Evolutionary conservation across 352 stramenopile species (phyloP).

Genomic region (Saprolegnia parasitica): DNA sequence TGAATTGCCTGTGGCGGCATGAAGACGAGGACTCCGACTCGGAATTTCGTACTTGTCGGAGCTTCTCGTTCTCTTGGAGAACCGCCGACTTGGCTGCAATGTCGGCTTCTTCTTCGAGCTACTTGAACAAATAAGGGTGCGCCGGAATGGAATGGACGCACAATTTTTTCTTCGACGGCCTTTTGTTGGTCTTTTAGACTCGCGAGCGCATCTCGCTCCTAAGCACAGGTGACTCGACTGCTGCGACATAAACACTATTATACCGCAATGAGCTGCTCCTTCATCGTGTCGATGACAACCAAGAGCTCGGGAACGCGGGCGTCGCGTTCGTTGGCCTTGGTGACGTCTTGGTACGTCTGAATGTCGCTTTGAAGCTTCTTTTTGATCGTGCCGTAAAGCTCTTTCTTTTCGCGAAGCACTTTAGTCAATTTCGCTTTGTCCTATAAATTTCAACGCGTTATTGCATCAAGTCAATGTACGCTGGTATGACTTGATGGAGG

Average conservation of each 20-base stretch:
- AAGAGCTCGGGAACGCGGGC: slow-evolving; percentile 27
- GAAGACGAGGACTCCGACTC: neutral
- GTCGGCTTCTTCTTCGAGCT: slow-evolving; percentile 60
- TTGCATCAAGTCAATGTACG: neutral
- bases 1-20: slow-evolving; percentile 47
- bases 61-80: slow-evolving; percentile 72
- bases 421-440: slow-evolving; percentile 72
- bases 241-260: neutral
- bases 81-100: slow-evolving; percentile 63
- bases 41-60: slow-evolving; percentile 33
- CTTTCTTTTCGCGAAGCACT: slow-evolving; percentile 64
- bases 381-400: slow-evolving; percentile 71
- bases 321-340: slow-evolving; percentile 32
- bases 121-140: neutral
- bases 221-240: neutral
- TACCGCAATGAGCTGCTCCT: slow-evolving; percentile 22
- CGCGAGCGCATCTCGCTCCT: slow-evolving; percentile 53
- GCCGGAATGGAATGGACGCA: slow-evolving; percentile 31
- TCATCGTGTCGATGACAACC: slow-evolving; percentile 28
- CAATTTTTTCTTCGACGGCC: slow-evolving; percentile 52
- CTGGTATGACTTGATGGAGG: slow-evolving; percentile 47
- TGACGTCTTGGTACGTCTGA: slow-evolving; percentile 58
- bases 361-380: slow-evolving; percentile 68
- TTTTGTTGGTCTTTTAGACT: slow-evolving; percentile 61
- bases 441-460: neutral